Evolutionary conservation across 2,329 filamentous ascomycete species (phyloP).

Genomic region (Colletotrichum somersetense): DNA sequence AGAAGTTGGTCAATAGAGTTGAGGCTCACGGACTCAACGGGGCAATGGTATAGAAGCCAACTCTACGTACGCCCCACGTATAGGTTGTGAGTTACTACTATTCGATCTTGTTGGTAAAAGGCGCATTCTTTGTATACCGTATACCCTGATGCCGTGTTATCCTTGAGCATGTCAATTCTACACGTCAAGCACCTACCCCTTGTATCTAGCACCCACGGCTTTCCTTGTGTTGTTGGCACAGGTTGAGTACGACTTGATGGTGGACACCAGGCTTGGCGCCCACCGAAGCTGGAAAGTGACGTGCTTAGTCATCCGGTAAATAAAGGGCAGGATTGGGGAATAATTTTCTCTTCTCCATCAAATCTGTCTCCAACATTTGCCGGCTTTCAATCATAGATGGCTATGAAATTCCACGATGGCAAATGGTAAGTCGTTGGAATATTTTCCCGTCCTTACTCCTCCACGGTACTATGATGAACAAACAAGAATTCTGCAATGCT

Average conservation of each 20-base stretch:
- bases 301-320: conserved; percentile 29
- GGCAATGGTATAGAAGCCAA: conserved; percentile 51
- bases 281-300: not conserved
- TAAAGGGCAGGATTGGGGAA: conserved; percentile 27
- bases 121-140: conserved; percentile 43
- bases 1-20: conserved; percentile 84
- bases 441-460: conserved; percentile 47
- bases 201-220: not conserved
- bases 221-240: not conserved
- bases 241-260: not conserved
- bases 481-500: conserved; percentile 64
- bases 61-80: conserved; percentile 46
- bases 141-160: conserved; percentile 40
- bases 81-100: conserved; percentile 23
- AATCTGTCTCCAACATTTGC: conserved; percentile 1
- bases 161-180: conserved; percentile 28
- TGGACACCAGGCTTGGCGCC: conserved; percentile 2
- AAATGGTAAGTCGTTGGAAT: conserved; percentile 45
- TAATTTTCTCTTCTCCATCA: not conserved
- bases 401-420: not conserved
- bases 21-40: conserved; percentile 71
- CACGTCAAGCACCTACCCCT: not conserved
- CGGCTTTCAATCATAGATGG: not conserved
- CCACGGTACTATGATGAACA: conserved; percentile 47
- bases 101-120: conserved; percentile 41